Conservation (phyloP, 768 basidiomycete genomes). For the Russula virescens region DNA sequence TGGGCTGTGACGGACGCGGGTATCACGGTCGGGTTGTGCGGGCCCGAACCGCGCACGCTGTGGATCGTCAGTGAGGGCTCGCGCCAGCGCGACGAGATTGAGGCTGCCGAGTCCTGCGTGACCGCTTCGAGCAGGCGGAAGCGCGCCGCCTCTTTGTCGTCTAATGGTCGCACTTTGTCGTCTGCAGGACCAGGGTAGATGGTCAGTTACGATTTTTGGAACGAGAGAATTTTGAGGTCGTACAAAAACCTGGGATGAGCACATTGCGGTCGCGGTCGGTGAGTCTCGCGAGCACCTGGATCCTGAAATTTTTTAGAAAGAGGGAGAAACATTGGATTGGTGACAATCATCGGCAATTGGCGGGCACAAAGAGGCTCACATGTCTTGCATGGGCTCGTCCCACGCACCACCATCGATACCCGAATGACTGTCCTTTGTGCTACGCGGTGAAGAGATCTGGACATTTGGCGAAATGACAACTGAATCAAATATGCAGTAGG, state of each 20-base stretch:
- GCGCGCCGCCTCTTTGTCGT: conserved; percentile 57
- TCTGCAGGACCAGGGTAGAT: conserved; percentile 38
- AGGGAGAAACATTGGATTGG: not conserved
- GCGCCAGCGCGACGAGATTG: conserved; percentile 77
- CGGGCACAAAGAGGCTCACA: conserved; percentile 42
- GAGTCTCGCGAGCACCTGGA: conserved; percentile 70
- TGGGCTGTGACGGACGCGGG: conserved; percentile 79
- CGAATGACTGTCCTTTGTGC: conserved; percentile 77
- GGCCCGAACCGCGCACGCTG: conserved; percentile 75
- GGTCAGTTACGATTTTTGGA: too few species aligned
- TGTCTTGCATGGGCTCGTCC: conserved; percentile 88
- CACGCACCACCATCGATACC: conserved; percentile 90
- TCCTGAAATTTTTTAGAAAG: conserved; percentile 48
- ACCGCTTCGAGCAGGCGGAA: conserved; percentile 66
- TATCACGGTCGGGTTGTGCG: conserved; percentile 82
- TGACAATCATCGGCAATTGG: not conserved
- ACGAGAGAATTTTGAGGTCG: too few species aligned
- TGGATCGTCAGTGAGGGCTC: conserved; percentile 89
- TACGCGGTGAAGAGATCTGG: conserved; percentile 56
- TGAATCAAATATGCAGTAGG: not conserved
- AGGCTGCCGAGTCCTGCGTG: conserved; percentile 59
- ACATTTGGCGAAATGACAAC: not conserved
- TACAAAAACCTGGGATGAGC: conserved; percentile 78
- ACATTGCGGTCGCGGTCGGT: conserved; percentile 54
- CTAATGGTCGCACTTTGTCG: conserved; percentile 66